Evolutionary conservation across 371 early-diverging fungal genomes (phyloP).

Genomic region (Phascolomyces articulosus): DNA sequence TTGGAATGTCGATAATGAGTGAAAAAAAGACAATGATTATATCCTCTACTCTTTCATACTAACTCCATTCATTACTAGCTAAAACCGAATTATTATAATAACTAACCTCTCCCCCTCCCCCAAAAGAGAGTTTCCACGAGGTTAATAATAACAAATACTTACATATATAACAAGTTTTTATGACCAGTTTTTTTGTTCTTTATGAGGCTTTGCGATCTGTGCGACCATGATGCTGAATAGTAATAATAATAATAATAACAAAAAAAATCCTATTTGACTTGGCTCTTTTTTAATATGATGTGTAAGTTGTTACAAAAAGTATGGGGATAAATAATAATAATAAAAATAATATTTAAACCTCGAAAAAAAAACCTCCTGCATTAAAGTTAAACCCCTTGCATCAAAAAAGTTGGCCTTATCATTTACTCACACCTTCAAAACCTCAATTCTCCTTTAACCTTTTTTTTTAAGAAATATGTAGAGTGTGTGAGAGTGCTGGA

Average conservation of each 20-base stretch:
- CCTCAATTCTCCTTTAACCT: not conserved
- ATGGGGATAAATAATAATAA: not conserved
- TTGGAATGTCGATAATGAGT: not conserved
- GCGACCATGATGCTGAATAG: not conserved
- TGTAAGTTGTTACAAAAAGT: not conserved
- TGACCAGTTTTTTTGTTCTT: not conserved
- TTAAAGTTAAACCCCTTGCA: constrained; percentile 4
- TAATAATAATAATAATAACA: no score
- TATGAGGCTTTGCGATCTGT: constrained; percentile 1
- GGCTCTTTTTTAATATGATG: no score
- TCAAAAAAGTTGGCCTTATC: constrained; percentile 5
- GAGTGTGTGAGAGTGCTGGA: no score
- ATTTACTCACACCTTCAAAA: not conserved
- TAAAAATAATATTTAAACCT: no score
- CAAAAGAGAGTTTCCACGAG: not conserved
- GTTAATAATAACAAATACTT: not conserved
- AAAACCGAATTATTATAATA: no score
- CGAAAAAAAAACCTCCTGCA: constrained; percentile 6
- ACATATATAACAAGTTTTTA: not conserved
- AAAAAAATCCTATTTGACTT: not conserved
- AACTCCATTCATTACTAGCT: no score
- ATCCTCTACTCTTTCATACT: no score
- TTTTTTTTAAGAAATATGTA: no score
- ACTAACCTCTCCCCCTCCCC: not conserved
- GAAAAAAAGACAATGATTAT: no score